These are phyloP conservation scores for Euphorbia pulcherrima DNA, from an alignment of 345 rosid species.

Conservation along the genomic window DNA sequence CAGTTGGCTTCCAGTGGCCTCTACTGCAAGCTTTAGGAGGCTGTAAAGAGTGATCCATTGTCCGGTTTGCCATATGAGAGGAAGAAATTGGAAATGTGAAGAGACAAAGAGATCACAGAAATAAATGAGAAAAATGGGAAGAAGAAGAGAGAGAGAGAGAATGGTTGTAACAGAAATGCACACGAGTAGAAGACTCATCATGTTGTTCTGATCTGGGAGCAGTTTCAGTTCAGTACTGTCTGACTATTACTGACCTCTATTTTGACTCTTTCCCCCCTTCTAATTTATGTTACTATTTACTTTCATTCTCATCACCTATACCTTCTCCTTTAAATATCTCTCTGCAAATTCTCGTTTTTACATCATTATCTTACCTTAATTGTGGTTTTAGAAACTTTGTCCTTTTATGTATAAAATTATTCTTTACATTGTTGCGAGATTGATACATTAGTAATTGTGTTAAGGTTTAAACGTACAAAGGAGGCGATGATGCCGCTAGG, in stretches of 20 bases:
- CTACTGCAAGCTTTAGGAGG: conserved; percentile 30
- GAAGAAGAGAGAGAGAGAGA: not conserved
- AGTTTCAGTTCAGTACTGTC: conserved; percentile 24
- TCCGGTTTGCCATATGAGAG: conserved; percentile 25
- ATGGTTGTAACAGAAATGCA: conserved; percentile 27
- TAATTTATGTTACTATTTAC: no score
- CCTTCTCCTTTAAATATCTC: no score
- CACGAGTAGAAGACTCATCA: conserved; percentile 23
- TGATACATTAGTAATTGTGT: no score
- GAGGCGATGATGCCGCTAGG: no score
- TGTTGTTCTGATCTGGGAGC: conserved; percentile 1
- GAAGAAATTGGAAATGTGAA: conserved; percentile 29
- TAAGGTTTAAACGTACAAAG: no score
- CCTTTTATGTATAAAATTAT: no score
- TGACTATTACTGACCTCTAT: conserved; percentile 27
- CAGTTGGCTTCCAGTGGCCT: conserved; percentile 47
- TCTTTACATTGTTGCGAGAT: no score
- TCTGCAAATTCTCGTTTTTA: no score
- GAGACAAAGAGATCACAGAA: not conserved
- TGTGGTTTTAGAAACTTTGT: no score
- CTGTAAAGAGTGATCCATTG: no score
- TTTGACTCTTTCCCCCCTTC: conserved; percentile 26
- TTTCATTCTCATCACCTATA: not conserved
- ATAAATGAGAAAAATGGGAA: not conserved
- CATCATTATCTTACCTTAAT: no score